phyloP scores from a whole-genome alignment of 1,284 basidiomycete genomes.

The Austroboletus novae-zelandiae region DNA sequence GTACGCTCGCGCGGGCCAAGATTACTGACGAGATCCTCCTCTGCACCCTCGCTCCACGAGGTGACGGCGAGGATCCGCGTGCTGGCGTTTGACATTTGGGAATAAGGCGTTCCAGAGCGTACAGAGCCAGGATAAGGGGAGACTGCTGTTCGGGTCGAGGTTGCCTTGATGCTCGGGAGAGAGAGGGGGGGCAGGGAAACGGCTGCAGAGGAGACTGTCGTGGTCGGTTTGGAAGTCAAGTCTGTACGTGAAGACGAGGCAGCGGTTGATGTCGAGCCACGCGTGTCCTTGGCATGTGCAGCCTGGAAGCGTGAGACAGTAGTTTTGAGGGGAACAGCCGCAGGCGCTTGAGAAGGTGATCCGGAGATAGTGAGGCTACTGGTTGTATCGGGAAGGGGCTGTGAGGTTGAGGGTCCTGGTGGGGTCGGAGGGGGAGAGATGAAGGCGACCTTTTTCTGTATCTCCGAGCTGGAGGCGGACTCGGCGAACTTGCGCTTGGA shows the following conservation, averaged over 20 bases:
- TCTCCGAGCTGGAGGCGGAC: conserved; percentile 35
- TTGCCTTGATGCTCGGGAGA: conserved; percentile 38
- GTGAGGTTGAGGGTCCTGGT: conserved; percentile 36
- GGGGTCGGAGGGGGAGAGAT: conserved; percentile 74
- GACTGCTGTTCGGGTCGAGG: conserved; percentile 55
- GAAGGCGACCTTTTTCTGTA: conserved; percentile 81
- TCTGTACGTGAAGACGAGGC: conserved; percentile 56
- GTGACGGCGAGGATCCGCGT: conserved; percentile 75
- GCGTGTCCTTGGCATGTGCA: conserved; percentile 61
- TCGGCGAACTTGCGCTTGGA: conserved; percentile 53
- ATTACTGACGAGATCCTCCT: conserved; percentile 93
- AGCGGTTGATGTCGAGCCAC: conserved; percentile 62
- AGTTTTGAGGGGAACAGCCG: conserved; percentile 49
- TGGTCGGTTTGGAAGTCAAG: conserved; percentile 35
- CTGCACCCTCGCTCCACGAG: conserved; percentile 95
- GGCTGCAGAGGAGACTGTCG: conserved; percentile 39
- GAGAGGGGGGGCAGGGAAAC: conserved; percentile 42
- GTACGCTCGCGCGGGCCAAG: conserved; percentile 91
- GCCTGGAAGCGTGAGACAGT: conserved; percentile 73
- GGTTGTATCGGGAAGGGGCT: conserved; percentile 34
- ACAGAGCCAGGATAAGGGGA: conserved; percentile 68
- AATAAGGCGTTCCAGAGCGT: conserved; percentile 76
- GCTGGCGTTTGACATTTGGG: conserved; percentile 64
- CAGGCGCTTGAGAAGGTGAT: conserved; percentile 37
- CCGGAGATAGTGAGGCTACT: conserved; percentile 38